Conservation (phyloP, 768 basidiomycete genomes). For the Mycena polygramma region DNA sequence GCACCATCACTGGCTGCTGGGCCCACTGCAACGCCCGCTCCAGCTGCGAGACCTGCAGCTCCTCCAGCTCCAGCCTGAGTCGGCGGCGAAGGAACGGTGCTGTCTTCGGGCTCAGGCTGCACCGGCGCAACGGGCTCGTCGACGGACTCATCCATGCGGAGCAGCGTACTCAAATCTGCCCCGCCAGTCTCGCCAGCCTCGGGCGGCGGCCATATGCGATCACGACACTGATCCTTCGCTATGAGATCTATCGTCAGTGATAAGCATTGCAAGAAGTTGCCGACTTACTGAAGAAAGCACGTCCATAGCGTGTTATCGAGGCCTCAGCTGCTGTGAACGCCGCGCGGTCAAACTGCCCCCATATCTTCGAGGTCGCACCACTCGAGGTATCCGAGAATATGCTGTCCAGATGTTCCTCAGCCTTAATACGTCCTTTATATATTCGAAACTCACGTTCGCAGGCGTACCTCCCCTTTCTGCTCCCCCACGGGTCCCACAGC, state of each 20-base stretch:
- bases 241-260: background rate
- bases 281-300: slow-evolving; percentile 12
- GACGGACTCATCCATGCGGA: too few relatives aligned
- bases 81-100: too few relatives aligned
- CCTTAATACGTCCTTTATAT: background rate
- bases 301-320: slow-evolving; percentile 7
- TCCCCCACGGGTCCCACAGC: slow-evolving; percentile 18
- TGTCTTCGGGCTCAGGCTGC: too few relatives aligned
- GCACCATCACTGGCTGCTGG: too few relatives aligned
- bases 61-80: too few relatives aligned
- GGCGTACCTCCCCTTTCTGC: slow-evolving; percentile 9
- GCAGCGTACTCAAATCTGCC: too few relatives aligned
- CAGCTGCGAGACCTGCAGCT: too few relatives aligned
- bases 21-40: too few relatives aligned
- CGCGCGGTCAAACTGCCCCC: slow-evolving; percentile 5
- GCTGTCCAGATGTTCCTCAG: background rate
- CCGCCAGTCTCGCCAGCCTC: background rate
- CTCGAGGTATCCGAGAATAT: slow-evolving; percentile 9
- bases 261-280: background rate
- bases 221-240: slow-evolving; percentile 1
- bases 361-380: background rate
- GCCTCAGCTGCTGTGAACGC: slow-evolving; percentile 12
- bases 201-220: background rate
- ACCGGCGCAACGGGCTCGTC: too few relatives aligned
- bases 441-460: slow-evolving; percentile 4